Conservation (phyloP, 1,284 basidiomycete species). For the Papiliotrema terrestris region DNA sequence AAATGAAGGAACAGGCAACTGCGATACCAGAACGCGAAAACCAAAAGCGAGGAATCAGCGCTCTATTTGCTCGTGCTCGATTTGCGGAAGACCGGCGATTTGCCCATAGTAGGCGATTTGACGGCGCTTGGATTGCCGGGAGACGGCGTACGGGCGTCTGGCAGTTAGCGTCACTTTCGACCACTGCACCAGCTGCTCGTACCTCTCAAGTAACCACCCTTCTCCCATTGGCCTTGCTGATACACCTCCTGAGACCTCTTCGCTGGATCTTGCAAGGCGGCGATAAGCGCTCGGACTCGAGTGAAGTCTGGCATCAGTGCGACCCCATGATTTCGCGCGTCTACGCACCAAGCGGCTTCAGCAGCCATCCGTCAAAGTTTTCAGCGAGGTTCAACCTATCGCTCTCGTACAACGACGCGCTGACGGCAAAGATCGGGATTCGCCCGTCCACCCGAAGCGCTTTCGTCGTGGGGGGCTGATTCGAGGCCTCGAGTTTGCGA, state of each 20-base stretch:
- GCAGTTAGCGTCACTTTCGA: neutral
- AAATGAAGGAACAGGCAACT: too few species aligned
- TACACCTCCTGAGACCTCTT: conserved; percentile 62
- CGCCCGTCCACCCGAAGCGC: conserved; percentile 58
- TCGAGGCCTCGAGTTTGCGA: conserved; percentile 56
- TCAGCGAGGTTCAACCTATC: conserved; percentile 60
- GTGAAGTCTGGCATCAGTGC: conserved; percentile 56
- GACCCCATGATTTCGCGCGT: too few species aligned
- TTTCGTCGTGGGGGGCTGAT: conserved; percentile 6
- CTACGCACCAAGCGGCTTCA: conserved; percentile 65
- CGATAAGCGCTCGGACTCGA: conserved; percentile 60
- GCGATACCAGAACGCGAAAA: too few species aligned
- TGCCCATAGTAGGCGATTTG: neutral
- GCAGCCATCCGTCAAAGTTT: conserved; percentile 80
- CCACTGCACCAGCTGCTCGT: neutral
- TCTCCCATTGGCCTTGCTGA: conserved; percentile 63
- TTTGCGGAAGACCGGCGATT: neutral
- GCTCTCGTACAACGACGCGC: conserved; percentile 66
- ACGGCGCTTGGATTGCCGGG: neutral
- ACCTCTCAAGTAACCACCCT: conserved; percentile 62
- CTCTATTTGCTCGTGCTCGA: too few species aligned
- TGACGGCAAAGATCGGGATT: conserved; percentile 79
- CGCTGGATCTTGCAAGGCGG: conserved; percentile 57
- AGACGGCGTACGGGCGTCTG: neutral
- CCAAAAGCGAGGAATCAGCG: too few species aligned